These are phyloP conservation scores for Syncephalastrum sp. DNA, from an alignment of 371 early-diverging fungal species.

Conservation along the genomic window DNA sequence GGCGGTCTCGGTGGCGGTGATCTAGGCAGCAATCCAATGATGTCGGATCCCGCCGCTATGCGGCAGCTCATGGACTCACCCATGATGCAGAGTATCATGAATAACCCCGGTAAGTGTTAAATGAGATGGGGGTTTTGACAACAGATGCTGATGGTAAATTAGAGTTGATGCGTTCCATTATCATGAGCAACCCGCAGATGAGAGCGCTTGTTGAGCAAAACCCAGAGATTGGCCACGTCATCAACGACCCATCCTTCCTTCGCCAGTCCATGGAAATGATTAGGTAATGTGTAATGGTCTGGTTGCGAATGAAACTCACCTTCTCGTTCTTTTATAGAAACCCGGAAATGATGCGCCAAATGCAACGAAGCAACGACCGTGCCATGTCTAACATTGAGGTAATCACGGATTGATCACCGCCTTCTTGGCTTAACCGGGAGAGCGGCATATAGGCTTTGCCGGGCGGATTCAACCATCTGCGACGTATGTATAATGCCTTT, in stretches of 20 bases:
- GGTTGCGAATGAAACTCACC: no score
- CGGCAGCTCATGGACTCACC: slow-evolving; percentile 55
- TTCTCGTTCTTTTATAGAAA: slow-evolving; percentile 43
- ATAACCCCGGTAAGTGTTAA: slow-evolving; percentile 36
- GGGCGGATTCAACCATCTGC: slow-evolving; percentile 84
- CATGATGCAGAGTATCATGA: slow-evolving; percentile 44
- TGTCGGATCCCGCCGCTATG: slow-evolving; percentile 48
- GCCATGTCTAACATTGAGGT: slow-evolving; percentile 84
- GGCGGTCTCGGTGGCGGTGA: not conserved
- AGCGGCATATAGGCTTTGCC: slow-evolving; percentile 53
- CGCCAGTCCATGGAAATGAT: slow-evolving; percentile 65
- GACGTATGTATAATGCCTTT: slow-evolving; percentile 73
- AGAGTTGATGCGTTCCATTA: slow-evolving; percentile 71
- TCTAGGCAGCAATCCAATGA: not conserved
- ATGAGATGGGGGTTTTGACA: not conserved
- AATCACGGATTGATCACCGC: not conserved
- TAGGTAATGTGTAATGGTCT: slow-evolving; percentile 25
- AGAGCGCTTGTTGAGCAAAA: slow-evolving; percentile 68
- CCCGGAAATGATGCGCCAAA: slow-evolving; percentile 79
- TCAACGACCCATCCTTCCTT: slow-evolving; percentile 76
- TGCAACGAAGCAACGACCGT: slow-evolving; percentile 83
- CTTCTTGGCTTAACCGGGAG: not conserved
- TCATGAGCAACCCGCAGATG: slow-evolving; percentile 74
- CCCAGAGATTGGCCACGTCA: slow-evolving; percentile 76
- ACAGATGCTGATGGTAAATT: slow-evolving; percentile 5